Conservation (phyloP, 2,329 filamentous ascomycete genomes). For the Arthrobotrys sinensis region DNA sequence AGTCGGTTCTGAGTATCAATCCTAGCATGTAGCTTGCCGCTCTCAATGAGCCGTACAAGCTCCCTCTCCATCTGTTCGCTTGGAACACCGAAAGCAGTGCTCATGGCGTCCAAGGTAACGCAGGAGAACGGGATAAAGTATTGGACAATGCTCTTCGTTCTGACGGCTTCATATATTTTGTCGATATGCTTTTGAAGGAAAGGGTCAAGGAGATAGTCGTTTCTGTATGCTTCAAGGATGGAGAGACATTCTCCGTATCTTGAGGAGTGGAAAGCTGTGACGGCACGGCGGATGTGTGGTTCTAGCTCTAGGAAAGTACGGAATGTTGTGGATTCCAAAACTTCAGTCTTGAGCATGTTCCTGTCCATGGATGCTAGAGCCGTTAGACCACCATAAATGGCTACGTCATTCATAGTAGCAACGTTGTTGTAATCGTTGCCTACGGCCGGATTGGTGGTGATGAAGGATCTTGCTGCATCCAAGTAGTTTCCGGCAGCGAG, state of each 20-base stretch:
- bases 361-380: slow-evolving; percentile 92
- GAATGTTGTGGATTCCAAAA: slow-evolving; percentile 86
- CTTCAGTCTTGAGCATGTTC: slow-evolving; percentile 78
- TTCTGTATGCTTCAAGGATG: slow-evolving; percentile 83
- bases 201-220: slow-evolving; percentile 91
- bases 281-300: slow-evolving; percentile 91
- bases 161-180: slow-evolving; percentile 80
- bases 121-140: slow-evolving; percentile 92
- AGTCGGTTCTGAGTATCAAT: slow-evolving; percentile 87
- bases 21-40: slow-evolving; percentile 79
- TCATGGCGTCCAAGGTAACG: slow-evolving; percentile 85
- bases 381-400: slow-evolving; percentile 90
- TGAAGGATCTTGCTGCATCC: slow-evolving; percentile 81
- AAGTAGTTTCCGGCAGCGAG: slow-evolving; percentile 73
- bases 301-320: slow-evolving; percentile 91
- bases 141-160: slow-evolving; percentile 92
- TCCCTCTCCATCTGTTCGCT: slow-evolving; percentile 79
- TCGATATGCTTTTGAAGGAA: slow-evolving; percentile 83
- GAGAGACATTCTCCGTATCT: slow-evolving; percentile 88
- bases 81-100: slow-evolving; percentile 79
- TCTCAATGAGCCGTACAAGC: slow-evolving; percentile 82
- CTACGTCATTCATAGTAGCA: slow-evolving; percentile 87
- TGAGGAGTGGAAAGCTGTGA: slow-evolving; percentile 88
- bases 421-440: slow-evolving; percentile 77
- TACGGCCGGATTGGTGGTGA: slow-evolving; percentile 75